Conservation (phyloP, 202 grass and related monocot genomes). For the Cymbopogon flexuosus region DNA sequence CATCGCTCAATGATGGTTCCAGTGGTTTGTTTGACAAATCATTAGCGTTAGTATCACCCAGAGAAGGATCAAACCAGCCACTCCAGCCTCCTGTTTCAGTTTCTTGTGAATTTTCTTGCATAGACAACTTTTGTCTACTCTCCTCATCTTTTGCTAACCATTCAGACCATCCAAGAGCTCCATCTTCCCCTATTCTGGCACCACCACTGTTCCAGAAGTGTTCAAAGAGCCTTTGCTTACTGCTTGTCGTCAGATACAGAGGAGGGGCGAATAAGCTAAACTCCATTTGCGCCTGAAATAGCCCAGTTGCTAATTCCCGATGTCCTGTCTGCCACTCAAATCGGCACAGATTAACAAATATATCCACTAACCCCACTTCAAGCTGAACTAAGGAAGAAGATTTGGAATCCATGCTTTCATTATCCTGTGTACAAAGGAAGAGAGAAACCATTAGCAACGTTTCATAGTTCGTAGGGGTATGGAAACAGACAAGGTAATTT, state of each 20-base stretch:
- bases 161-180: conserved; percentile 84
- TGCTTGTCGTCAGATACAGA: conserved; percentile 56
- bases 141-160: conserved; percentile 93
- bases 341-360: conserved; percentile 83
- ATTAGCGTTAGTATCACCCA: conserved; percentile 31
- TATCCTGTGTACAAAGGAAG: conserved; percentile 39
- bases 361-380: conserved; percentile 82
- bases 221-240: conserved; percentile 94
- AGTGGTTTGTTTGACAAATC: conserved; percentile 27
- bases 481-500: conserved; percentile 22
- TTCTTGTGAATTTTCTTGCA: conserved; percentile 60
- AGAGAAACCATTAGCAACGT: conserved; percentile 9
- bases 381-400: conserved; percentile 58
- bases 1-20: conserved; percentile 39
- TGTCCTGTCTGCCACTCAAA: conserved; percentile 93
- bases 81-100: conserved; percentile 69
- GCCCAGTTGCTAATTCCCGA: conserved; percentile 80
- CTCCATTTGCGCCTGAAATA: conserved; percentile 95
- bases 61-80: conserved; percentile 87
- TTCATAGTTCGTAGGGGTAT: background rate
- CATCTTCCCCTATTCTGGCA: conserved; percentile 80
- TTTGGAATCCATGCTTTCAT: conserved; percentile 39
- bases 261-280: conserved; percentile 81
- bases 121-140: conserved; percentile 48
- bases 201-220: conserved; percentile 91